Base-by-base conservation (phyloP, 1,284 basidiomycete genomes). In the Leucoagaricus sp. region DNA sequence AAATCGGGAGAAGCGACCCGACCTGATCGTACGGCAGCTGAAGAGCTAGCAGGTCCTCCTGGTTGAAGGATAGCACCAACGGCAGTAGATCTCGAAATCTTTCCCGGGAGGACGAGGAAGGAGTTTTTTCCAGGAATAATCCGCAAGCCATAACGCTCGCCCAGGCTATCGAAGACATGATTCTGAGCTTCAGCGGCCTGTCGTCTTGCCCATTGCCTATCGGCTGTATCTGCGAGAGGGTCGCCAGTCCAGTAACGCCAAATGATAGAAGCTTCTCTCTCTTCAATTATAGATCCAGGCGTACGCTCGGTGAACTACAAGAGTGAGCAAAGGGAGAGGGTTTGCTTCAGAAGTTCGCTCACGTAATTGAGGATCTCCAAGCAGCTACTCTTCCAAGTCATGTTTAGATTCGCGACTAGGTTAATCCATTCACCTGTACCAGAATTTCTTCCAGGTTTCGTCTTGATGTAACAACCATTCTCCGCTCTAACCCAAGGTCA, bases 111-210 rank as follows among this genome's bases (percentile, higher is more conserved):
- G 45, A 95, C 86, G 45, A 94, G 83, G 81, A 95, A 93, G 45
- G 82, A 83, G 67, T 86, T 90, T 55, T 81, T 75, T 1, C 87
- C 88, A 0, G 91, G 91, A 55, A 92, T 87, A 65, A 93, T 91
- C 40, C 91, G 85, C 12, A 93, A 74, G 2, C 89, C 87, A 65
- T 89, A 92, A 0, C 87, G 84, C 66, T 92, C 90, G 29, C 91
- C 91, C 26, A 92, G 81, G 64, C 87, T 88, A 69, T 92, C 91
- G 68, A 91, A 94, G 61, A 95, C 91, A 67, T 94, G 89, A 70
- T 94, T 94, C 71, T 94, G 92, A 23, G 92, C 92, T 69, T 94
- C 93, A 0, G 91, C 90, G 1, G 93, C 91, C 69, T 94, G 92
- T 23, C 93, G 76, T 26, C 87, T 81, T 0, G 91, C 91, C 92